These are phyloP conservation scores for Daldinia concentrica DNA, from an alignment of 495 filamentous ascomycete genomes.

Conservation along the genomic window DNA sequence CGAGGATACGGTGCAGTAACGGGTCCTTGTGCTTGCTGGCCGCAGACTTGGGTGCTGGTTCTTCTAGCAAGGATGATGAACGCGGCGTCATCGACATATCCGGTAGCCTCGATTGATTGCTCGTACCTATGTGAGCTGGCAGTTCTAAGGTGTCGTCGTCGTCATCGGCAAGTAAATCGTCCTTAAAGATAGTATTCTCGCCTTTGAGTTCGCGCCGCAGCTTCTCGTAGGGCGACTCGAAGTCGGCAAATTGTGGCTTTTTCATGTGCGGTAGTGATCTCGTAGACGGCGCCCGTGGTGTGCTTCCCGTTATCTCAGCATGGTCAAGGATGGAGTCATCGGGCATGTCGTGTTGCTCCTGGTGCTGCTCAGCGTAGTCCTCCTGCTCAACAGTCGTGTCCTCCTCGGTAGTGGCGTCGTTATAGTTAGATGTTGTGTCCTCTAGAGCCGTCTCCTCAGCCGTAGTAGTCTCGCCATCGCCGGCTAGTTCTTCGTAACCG, in stretches of 20 bases:
- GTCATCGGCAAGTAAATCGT: conserved; percentile 37
- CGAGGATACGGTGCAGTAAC: conserved; percentile 84
- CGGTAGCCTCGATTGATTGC: conserved; percentile 53
- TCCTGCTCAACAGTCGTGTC: conserved; percentile 48
- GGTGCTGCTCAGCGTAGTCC: conserved; percentile 45
- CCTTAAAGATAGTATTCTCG: conserved; percentile 46
- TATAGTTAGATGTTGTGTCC: conserved; percentile 56
- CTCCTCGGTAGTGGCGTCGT: conserved; percentile 50
- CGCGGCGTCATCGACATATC: conserved; percentile 66
- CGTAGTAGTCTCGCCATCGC: conserved; percentile 57
- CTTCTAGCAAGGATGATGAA: conserved; percentile 48
- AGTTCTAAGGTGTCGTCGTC: conserved; percentile 56
- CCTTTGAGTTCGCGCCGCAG: conserved; percentile 67
- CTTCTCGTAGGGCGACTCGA: conserved; percentile 73
- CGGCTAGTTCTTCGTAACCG: conserved; percentile 84
- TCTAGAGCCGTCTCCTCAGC: conserved; percentile 51
- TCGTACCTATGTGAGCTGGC: conserved; percentile 49
- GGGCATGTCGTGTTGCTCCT: conserved; percentile 46
- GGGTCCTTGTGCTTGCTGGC: conserved; percentile 67
- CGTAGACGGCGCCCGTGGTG: conserved; percentile 59
- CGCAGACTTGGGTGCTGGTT: conserved; percentile 51
- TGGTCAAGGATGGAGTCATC: conserved; percentile 65
- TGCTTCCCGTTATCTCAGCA: conserved; percentile 62
- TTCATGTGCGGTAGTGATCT: conserved; percentile 49
- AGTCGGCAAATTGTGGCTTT: conserved; percentile 63